phyloP scores from a whole-genome alignment of 441 rosid species.

The Sinapis alba region DNA sequence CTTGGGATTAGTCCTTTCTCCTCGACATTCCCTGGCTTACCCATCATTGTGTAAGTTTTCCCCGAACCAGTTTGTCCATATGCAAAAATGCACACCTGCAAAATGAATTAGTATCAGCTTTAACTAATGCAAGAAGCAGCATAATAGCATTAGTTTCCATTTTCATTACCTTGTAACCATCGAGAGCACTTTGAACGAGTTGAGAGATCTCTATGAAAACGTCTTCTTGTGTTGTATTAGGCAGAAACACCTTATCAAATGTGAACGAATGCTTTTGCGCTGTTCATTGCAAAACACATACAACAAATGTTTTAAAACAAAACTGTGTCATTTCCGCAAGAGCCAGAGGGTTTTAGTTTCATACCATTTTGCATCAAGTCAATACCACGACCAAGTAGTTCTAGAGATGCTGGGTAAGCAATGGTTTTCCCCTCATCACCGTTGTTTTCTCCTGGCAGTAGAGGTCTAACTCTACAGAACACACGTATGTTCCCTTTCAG shows the following conservation, averaged over 20 bases:
- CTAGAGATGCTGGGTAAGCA: slow-evolving; percentile 54
- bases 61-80: slow-evolving; percentile 99
- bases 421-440: slow-evolving; percentile 46
- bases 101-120: not conserved
- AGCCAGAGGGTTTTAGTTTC: not conserved
- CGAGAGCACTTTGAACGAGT: slow-evolving; percentile 70
- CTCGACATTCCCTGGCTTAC: slow-evolving; percentile 70
- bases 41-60: slow-evolving; percentile 98
- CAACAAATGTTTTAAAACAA: not conserved
- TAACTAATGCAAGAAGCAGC: not conserved
- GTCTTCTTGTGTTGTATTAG: slow-evolving; percentile 52
- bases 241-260: slow-evolving; percentile 61
- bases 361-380: slow-evolving; percentile 63
- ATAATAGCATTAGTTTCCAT: not conserved
- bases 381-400: slow-evolving; percentile 57
- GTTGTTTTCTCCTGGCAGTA: slow-evolving; percentile 49
- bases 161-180: slow-evolving; percentile 62
- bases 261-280: slow-evolving; percentile 56
- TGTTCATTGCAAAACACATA: slow-evolving; percentile 25
- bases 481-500: slow-evolving; percentile 69
- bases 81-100: slow-evolving; percentile 95
- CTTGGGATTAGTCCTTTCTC: slow-evolving; percentile 90
- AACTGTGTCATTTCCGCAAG: not conserved
- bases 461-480: slow-evolving; percentile 69
- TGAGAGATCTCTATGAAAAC: slow-evolving; percentile 66